phyloP scores from a whole-genome alignment of 2,329 filamentous ascomycete genomes.

The Diaporthe helianthi region DNA sequence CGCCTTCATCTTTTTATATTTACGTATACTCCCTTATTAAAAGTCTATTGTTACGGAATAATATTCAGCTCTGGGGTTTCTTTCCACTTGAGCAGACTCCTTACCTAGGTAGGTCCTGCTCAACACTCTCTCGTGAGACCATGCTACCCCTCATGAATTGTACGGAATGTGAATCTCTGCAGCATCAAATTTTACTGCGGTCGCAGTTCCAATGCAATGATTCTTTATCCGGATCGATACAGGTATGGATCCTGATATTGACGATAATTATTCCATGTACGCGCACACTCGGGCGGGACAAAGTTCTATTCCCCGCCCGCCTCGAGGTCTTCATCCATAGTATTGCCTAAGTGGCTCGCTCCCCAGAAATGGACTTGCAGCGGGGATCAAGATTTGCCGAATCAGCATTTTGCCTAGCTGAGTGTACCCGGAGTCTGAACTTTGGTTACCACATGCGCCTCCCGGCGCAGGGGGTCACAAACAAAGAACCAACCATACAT shows the following conservation, averaged over 20 bases:
- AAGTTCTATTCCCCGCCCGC: conserved; percentile 2
- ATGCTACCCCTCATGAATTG: background rate
- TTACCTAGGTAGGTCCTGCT: background rate
- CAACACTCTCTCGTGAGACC: background rate
- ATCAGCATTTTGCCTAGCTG: conserved; percentile 1
- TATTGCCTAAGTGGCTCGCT: conserved; percentile 11
- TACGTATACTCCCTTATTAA: background rate
- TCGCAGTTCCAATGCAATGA: background rate
- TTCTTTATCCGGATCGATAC: background rate
- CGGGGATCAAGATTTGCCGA: background rate
- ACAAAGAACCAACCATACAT: background rate
- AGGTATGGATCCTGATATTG: background rate
- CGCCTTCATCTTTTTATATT: background rate
- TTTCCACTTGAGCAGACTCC: background rate
- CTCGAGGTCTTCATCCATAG: conserved; percentile 3
- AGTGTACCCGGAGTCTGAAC: no score
- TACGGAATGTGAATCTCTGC: background rate
- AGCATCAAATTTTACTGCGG: background rate
- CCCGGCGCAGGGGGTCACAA: no score
- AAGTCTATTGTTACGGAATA: background rate
- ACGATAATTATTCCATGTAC: background rate
- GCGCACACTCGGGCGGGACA: background rate
- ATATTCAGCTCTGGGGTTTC: no score
- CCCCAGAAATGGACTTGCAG: conserved; percentile 15
- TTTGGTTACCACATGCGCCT: no score